phyloP scores from a whole-genome alignment of 805 yeast genomes.

The Candida pini region DNA sequence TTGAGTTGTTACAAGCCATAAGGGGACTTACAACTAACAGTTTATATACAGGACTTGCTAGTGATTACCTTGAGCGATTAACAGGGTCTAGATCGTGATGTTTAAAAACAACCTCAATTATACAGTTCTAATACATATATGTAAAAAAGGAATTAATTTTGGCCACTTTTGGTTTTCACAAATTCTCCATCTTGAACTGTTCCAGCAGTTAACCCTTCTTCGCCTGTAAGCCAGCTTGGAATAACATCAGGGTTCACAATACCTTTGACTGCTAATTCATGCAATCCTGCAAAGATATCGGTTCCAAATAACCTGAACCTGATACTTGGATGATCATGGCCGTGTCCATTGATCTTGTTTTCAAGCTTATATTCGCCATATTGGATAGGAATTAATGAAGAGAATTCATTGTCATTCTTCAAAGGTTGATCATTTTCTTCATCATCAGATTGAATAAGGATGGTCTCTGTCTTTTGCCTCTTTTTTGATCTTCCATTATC shows the following conservation, averaged over 20 bases:
- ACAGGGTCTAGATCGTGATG: constrained; percentile 18
- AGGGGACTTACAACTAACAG: constrained; percentile 18
- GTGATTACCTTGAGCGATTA: constrained; percentile 20
- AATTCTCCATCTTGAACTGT: constrained; percentile 34
- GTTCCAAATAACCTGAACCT: constrained; percentile 47
- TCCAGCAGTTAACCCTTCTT: constrained; percentile 54
- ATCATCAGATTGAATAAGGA: constrained; percentile 3
- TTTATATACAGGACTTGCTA: constrained; percentile 15
- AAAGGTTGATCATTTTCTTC: constrained; percentile 8
- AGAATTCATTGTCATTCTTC: constrained; percentile 29
- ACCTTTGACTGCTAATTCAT: constrained; percentile 51
- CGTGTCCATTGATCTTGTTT: constrained; percentile 26
- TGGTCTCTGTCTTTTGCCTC: constrained; percentile 10
- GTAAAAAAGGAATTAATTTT: too few relatives aligned
- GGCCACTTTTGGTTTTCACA: too few relatives aligned
- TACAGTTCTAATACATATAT: not conserved
- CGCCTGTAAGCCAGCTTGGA: constrained; percentile 80
- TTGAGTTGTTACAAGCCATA: constrained; percentile 25
- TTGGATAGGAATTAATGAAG: constrained; percentile 57
- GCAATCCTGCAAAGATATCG: constrained; percentile 76
- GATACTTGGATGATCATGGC: constrained; percentile 18
- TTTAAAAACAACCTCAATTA: not conserved
- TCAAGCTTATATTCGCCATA: constrained; percentile 40
- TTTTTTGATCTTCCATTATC: constrained; percentile 26
- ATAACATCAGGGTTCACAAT: constrained; percentile 47